Evolutionary conservation across 768 basidiomycete genomes (phyloP).

Genomic region (Suillus variegatus): DNA sequence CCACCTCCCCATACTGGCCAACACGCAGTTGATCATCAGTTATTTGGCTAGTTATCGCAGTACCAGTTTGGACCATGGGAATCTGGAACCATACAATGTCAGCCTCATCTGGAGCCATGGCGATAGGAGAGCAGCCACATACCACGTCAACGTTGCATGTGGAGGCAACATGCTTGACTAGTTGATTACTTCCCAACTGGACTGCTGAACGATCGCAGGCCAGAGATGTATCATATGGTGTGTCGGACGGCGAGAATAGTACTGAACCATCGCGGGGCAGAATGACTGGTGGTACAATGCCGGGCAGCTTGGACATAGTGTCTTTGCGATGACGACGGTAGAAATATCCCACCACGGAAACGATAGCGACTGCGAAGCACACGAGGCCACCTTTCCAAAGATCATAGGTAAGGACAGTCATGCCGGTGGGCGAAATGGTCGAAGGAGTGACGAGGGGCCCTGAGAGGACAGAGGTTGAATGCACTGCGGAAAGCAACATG

Average conservation of each 20-base stretch:
- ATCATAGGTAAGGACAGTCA: background rate
- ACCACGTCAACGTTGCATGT: background rate
- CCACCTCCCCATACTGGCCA: background rate
- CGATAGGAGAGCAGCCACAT: background rate
- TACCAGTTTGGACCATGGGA: background rate
- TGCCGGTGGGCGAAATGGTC: background rate
- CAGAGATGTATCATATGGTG: background rate
- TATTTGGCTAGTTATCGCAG: background rate
- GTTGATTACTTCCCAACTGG: background rate
- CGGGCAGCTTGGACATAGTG: background rate
- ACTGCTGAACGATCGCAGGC: background rate
- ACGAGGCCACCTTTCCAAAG: slow-evolving; percentile 1
- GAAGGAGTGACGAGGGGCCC: background rate
- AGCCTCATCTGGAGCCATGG: background rate
- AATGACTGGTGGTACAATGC: background rate
- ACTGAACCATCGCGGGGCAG: background rate
- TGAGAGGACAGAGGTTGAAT: background rate
- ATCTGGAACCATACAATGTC: background rate
- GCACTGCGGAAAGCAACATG: background rate
- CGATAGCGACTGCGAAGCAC: slow-evolving; percentile 2
- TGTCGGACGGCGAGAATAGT: background rate
- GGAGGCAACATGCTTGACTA: background rate
- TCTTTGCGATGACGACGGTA: background rate
- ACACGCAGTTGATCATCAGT: background rate
- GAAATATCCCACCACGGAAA: slow-evolving; percentile 1